Conservation (phyloP, 2,329 filamentous ascomycete species). For the Dothideomycetes sp. region DNA sequence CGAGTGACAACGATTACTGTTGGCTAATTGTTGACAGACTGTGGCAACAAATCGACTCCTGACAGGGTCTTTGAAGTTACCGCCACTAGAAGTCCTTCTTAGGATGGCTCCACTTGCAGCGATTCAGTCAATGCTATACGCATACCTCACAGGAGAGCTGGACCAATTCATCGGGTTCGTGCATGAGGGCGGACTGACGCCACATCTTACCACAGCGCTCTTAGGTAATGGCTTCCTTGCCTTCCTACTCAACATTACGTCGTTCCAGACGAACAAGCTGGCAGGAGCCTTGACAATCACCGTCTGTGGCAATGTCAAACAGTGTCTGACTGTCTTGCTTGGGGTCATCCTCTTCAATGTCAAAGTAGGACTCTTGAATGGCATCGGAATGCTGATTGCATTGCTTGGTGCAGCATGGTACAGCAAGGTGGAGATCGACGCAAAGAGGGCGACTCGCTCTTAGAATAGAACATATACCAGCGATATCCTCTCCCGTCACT, state of each 20-base stretch:
- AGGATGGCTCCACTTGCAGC: conserved; percentile 52
- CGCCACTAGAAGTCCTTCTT: conserved; percentile 49
- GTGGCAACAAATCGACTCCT: conserved; percentile 54
- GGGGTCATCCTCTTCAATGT: conserved; percentile 27
- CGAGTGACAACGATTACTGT: too few species aligned
- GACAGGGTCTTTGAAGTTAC: conserved; percentile 48
- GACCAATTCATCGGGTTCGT: conserved; percentile 11
- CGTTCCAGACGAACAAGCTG: conserved; percentile 27
- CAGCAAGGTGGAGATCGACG: conserved; percentile 45
- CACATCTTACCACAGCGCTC: conserved; percentile 14
- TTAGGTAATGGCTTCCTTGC: conserved; percentile 22
- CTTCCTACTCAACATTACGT: conserved; percentile 25
- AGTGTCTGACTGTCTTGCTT: conserved; percentile 24
- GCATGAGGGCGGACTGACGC: conserved; percentile 15
- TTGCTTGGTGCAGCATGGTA: conserved; percentile 47
- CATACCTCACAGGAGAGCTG: conserved; percentile 41
- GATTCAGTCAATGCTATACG: conserved; percentile 43
- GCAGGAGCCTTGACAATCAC: conserved; percentile 26
- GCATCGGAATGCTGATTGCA: conserved; percentile 43
- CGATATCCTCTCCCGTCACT: too few species aligned
- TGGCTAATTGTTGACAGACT: too few species aligned
- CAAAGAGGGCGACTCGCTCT: conserved; percentile 22
- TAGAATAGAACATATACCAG: too few species aligned
- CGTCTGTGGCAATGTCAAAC: conserved; percentile 27
- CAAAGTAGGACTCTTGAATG: conserved; percentile 31